Base-by-base conservation (phyloP, 2,329 filamentous ascomycete species). In the Fusarium annulatum region DNA sequence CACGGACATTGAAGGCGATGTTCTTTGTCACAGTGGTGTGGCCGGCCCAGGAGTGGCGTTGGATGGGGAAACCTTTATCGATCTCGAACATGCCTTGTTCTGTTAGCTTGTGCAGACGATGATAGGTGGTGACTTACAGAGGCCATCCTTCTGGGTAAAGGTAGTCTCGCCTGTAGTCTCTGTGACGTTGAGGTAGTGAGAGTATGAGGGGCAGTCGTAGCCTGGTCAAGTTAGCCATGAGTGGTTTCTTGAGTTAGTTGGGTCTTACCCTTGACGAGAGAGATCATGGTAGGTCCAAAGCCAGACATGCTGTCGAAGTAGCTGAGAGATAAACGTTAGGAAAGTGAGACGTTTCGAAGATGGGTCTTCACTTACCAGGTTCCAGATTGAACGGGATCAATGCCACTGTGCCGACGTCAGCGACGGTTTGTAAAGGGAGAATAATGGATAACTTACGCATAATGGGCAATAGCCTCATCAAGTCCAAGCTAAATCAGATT, bases 21-120 rank as follows among this genome's bases (percentile, higher is more conserved):
- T 63, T 63, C 28, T 63, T 63, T 23, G 61, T 63, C 5, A 63
- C 56, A 7, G 61, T 63, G 16, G 56, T 63, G 19, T 63, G 56
- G 0, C 34, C 19, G 4, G 41, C 33, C 61, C 61, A 63, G 19
- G 61, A 63, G 42, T 63, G 61, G n/a, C 61, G 42, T 18, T 63
- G 61, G 12, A 63, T 63, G 0, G 61, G 61, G 28, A 61, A 63
- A 9, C 61, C 61, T 9, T 63, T 61, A 12, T 63, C 61, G 7
- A 63, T 61, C 28, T 63, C 61, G 2, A 63, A 63, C 61, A 63
- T 63, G 33, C 60, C 55, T 62, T 28, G 11, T 1, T 42, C 9
- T 3, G 2, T 58, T 58, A 58, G 41, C 10, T 12, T 49, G 2
- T 3, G 11, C n/a, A 2, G 2, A 4, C 9, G 8, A 28, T 5